Conservation (phyloP, 805 yeast species). For the Cyberlindnera samutprakarnensis region DNA sequence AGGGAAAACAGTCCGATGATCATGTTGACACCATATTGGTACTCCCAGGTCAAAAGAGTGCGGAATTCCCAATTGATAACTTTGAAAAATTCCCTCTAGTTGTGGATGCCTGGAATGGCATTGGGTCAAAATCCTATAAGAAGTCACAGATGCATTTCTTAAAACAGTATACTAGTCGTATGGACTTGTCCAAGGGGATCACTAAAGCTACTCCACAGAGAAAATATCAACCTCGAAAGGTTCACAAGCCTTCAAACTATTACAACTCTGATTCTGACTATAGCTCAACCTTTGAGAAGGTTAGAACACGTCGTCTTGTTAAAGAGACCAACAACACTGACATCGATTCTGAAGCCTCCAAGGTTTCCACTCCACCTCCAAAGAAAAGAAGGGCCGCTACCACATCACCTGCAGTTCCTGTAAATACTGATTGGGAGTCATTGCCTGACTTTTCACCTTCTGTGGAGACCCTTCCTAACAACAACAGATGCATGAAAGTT, state of each 20-base stretch:
- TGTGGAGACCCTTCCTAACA: slow-evolving; percentile 55
- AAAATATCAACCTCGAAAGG: slow-evolving; percentile 20
- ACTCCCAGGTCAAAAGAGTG: slow-evolving; percentile 8
- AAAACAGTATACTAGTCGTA: slow-evolving; percentile 34
- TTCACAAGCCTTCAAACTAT: slow-evolving; percentile 8
- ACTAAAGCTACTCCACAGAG: slow-evolving; percentile 8
- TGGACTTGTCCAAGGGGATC: slow-evolving; percentile 17
- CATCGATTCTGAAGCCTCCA: slow-evolving; percentile 18
- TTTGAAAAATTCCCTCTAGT: slow-evolving; percentile 37
- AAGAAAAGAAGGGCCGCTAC: slow-evolving; percentile 35
- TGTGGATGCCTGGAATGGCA: slow-evolving; percentile 43
- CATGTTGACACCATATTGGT: slow-evolving; percentile 13
- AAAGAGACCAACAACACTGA: slow-evolving; percentile 28
- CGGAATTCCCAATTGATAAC: slow-evolving; percentile 44
- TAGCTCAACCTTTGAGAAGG: slow-evolving; percentile 34
- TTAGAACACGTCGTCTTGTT: slow-evolving; percentile 53
- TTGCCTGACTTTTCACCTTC: slow-evolving; percentile 84
- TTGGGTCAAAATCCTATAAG: slow-evolving; percentile 37
- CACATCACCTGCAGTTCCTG: slow-evolving; percentile 35
- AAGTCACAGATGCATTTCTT: slow-evolving; percentile 43
- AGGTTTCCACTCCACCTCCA: slow-evolving; percentile 21
- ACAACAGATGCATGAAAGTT: slow-evolving; percentile 66
- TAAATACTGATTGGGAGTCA: slow-evolving; percentile 56
- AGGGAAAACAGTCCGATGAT: slow-evolving; percentile 1
- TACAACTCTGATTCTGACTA: slow-evolving; percentile 27